Evolutionary conservation across 169 alveolate genomes (phyloP).

Genomic region (Cryptosporidium sp.): DNA sequence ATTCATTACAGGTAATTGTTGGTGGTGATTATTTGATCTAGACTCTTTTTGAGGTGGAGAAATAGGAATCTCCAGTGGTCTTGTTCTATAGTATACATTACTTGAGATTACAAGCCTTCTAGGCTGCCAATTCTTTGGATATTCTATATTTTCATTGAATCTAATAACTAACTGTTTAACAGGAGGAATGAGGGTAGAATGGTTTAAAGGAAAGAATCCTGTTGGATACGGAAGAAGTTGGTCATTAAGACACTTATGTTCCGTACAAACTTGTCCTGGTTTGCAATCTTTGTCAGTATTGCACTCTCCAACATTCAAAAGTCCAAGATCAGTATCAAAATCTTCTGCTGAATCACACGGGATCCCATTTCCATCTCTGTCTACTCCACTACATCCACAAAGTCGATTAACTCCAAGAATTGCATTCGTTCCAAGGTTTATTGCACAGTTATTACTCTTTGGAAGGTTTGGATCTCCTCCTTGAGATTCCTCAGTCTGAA

Average conservation of each 20-base stretch:
- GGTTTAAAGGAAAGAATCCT: conserved; percentile 76
- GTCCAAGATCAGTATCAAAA: conserved; percentile 81
- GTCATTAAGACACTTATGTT: conserved; percentile 79
- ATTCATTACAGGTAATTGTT: background rate
- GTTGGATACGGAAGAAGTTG: conserved; percentile 77
- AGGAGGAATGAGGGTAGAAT: conserved; percentile 78
- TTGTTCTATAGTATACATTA: conserved; percentile 25
- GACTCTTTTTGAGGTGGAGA: conserved; percentile 30
- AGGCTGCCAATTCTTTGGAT: conserved; percentile 70
- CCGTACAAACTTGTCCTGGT: conserved; percentile 70
- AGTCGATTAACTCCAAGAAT: conserved; percentile 80
- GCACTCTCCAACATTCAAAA: conserved; percentile 74
- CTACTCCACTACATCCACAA: conserved; percentile 84
- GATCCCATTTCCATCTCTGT: conserved; percentile 77
- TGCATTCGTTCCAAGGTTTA: conserved; percentile 79
- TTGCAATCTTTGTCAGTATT: conserved; percentile 67
- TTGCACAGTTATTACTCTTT: conserved; percentile 75
- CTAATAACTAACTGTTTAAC: conserved; percentile 72
- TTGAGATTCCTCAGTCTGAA: conserved; percentile 78
- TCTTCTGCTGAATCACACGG: conserved; percentile 80
- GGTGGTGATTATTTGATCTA: conserved; percentile 7
- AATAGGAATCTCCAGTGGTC: conserved; percentile 62
- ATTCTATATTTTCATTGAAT: conserved; percentile 78
- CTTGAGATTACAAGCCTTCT: conserved; percentile 65
- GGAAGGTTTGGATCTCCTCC: conserved; percentile 1